A percentile compares a stretch with the other conserved stretches of the same genome.
These are phyloP conservation scores for Penicillium cosmopolitanum DNA, from an alignment of 495 filamentous ascomycete species.

Conservation along the genomic window DNA sequence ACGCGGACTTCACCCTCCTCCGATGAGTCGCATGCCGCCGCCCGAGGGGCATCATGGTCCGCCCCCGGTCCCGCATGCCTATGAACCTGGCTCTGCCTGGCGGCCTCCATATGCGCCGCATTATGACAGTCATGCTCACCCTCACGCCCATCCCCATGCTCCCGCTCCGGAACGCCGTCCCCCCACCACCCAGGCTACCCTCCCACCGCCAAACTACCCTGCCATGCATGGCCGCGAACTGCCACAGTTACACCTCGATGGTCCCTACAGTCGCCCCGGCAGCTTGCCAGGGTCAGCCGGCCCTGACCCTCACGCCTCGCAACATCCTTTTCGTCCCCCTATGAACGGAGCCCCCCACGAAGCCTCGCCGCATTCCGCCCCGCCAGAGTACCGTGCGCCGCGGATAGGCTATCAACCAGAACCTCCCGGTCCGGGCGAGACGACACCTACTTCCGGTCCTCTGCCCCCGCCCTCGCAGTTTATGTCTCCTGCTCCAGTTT, in stretches of 20 bases:
- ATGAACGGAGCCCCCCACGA: conserved; percentile 46
- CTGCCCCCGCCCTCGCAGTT: conserved; percentile 35
- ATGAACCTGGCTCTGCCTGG: conserved; percentile 42
- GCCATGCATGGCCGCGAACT: conserved; percentile 42
- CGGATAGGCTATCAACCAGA: conserved; percentile 41
- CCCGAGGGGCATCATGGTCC: conserved; percentile 34
- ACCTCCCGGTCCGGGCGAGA: conserved; percentile 34
- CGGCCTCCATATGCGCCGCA: conserved; percentile 35
- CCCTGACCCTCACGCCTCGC: conserved; percentile 25
- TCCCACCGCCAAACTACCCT: conserved; percentile 24
- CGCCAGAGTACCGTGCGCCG: conserved; percentile 41
- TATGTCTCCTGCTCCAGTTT: conserved; percentile 27
- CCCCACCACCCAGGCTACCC: conserved; percentile 34
- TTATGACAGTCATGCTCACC: conserved; percentile 24
- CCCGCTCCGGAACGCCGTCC: conserved; percentile 35
- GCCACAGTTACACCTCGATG: conserved; percentile 43
- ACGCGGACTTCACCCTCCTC: conserved; percentile 12
- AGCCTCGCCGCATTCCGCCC: conserved; percentile 38
- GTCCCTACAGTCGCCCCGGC: conserved; percentile 41
- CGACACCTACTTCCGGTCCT: conserved; percentile 28
- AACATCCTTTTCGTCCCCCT: conserved; percentile 27
- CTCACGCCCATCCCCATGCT: conserved; percentile 15
- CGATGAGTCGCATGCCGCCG: conserved; percentile 42
- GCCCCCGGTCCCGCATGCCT: conserved; percentile 33
- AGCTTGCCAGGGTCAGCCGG: conserved; percentile 34